Base-by-base conservation (phyloP, 2,329 filamentous ascomycete species). In the Paecilomyces fulvus region DNA sequence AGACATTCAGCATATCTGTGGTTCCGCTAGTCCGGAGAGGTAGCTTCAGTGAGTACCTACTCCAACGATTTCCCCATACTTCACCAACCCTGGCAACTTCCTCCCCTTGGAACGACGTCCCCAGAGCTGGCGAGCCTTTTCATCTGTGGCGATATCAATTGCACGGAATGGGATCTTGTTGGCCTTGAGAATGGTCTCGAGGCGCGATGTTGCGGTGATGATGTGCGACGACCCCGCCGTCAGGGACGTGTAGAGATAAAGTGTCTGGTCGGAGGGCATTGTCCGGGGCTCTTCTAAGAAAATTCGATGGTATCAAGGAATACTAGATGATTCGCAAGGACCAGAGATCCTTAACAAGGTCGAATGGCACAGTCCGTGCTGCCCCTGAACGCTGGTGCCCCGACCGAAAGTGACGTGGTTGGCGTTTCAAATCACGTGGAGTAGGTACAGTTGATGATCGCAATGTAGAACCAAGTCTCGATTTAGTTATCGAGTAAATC, bases 211-310 rank as follows among this genome's bases (percentile, higher is more conserved):
- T 25, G 92, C 94, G 46, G 94, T 97, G 68, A 97, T 86, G 71
- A 97, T 96, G 73, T 96, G 91, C 23, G 91, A 95, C 46, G 91
- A 96, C 61, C 94, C 94, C 58, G 94, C 90, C 20, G 94, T 97
- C 56, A 99, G 82, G 54, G 92, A 97, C 59, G 94, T 97, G 77
- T 95, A 96, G 66, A 99, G 88, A 78, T 94, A 99, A 60, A 99
- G 85, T 28, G 86, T 79, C 52, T 87, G 83, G 58, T 76, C 74
- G 51, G 73, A 20, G 3, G 37, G 37, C 37, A 43, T 43, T 14
- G 37, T 2, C 1, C 14, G 37, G 14, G 5, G 37, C 7, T 43
- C 6, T 17, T 17, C 37, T 8, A 20, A 1, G 17, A n/a, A n/a
- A 43, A 20, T 6, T n/a, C 4, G 37, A 17, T 17, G 6, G 14